Base-by-base conservation (phyloP, 257 asterid genomes). In the Nicotiana benthamiana region DNA sequence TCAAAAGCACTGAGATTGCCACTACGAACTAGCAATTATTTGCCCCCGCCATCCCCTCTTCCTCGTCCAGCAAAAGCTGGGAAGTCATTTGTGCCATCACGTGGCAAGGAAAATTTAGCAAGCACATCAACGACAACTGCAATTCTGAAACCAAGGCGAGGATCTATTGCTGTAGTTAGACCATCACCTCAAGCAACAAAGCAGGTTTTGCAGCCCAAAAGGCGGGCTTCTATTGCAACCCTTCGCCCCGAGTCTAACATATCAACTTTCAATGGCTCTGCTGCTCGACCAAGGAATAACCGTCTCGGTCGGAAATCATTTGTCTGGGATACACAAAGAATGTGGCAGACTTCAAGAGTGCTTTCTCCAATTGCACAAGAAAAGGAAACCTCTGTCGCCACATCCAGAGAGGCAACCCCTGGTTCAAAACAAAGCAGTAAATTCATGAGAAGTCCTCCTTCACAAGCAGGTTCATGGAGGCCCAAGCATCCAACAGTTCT, bases 161-260 rank as follows among this genome's bases (percentile, higher is more conserved):
- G 95, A 28, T 92, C 97, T 30, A 78, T 91, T 66, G 94, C 91
- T 51, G 79, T 60, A 26, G 89, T 89, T 78, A 90, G 92, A 79
- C 96, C 94, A 43, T 54, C 83, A 87, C 82, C 83, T 16, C 79
- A 79, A 63, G 36, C 84, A 24, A 46, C 91, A 30, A 85, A 83
- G 60, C 93, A 88, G 85, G 83, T 83, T 65, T 64, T 85, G 65
- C 94, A 91, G 87, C 97, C 94, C 43, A 91, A 84, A 82, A 82
- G 98, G 75, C 87, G 99, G 79, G 94, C 97, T 57, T 96, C 99
- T 20, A 83, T 96, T 75, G 99, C 98, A 79, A 86, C 92, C 56
- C 65, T 86, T 54, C 89, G 87, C 36, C 83, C 92, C 9, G 97
- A 95, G 83, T 54, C 87, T 34, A 86, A 83, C 78, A 80, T 82